Base-by-base conservation (phyloP, 2,329 filamentous ascomycete genomes). In the Leptographium lundbergii region DNA sequence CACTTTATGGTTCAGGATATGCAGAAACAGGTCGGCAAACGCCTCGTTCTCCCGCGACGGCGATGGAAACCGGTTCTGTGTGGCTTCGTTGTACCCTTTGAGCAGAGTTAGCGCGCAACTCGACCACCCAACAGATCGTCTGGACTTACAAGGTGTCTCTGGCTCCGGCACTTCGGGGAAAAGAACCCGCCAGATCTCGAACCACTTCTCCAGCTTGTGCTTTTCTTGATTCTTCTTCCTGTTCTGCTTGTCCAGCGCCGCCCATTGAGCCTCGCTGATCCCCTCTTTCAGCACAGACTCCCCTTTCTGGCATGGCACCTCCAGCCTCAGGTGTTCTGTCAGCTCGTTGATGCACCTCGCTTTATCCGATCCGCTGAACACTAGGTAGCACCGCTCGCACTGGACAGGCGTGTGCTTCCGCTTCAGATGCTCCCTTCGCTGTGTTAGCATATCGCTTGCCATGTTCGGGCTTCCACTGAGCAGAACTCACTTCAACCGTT, bases 201-300 rank as follows among this genome's bases (percentile, higher is more conserved):
- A 67, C 67, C 67, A 68, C 48, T 66, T 67, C 53, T 67, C 67
- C 7, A 68, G 54, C 56, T 64, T 62, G 60, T 68, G 65, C 32
- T 60, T 61, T 45, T 68, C 66, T 51, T 67, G 66, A 48, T 65
- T 67, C 59, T 66, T 68, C 54, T 64, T 67, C 24, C 65, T 61
- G 57, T 65, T 67, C 51, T 68, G 63, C 56, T 63, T 64, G 45
- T 68, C 66, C 10, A 67, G 59, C 29, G 56, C 61, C 27, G 62
- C 62, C 67, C 67, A 68, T 22, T 68, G 66, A 13, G 57, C 61
- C 19, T 64, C 62, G 54, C 62, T 64, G 39, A 68, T 66, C 4
- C 67, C 67, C 29, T 68, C 67, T 39, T 64, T 65, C 10, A 64
- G 59, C 19, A 62, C 62, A 1, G 62, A 57, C 45, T 68, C 65